Evolutionary conservation across 768 basidiomycete genomes (phyloP).

Genomic region (Termitomyces sp.): DNA sequence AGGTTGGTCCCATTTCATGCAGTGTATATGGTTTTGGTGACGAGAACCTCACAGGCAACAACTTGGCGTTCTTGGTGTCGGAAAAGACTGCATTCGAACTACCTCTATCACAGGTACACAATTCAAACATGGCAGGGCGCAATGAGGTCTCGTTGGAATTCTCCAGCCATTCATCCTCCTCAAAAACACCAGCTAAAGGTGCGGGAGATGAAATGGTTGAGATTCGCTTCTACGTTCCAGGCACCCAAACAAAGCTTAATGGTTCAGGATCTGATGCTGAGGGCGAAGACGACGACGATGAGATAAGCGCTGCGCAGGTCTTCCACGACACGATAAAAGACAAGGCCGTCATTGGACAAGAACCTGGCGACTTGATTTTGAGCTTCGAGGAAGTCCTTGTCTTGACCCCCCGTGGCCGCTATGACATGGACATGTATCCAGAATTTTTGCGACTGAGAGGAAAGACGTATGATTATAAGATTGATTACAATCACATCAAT

Average conservation of each 20-base stretch:
- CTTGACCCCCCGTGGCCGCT: conserved; percentile 92
- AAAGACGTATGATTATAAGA: conserved; percentile 99
- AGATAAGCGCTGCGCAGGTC: conserved; percentile 88
- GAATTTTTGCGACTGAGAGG: conserved; percentile 94
- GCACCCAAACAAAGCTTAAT: conserved; percentile 55
- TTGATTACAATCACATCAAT: conserved; percentile 84
- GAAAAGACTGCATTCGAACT: conserved; percentile 89
- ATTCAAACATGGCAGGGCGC: conserved; percentile 96
- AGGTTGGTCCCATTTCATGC: conserved; percentile 43
- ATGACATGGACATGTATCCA: conserved; percentile 97
- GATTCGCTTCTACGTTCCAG: conserved; percentile 95
- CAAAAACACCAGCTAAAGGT: conserved; percentile 34
- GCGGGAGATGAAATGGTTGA: conserved; percentile 88
- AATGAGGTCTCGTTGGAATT: conserved; percentile 99
- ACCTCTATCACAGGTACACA: conserved; percentile 82
- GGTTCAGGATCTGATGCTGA: conserved; percentile 68
- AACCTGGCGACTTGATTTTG: conserved; percentile 86
- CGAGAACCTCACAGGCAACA: conserved; percentile 58
- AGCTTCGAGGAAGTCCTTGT: conserved; percentile 96
- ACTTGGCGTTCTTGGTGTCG: conserved; percentile 87
- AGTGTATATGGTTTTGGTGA: not conserved
- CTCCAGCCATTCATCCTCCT: conserved; percentile 40
- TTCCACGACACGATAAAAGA: conserved; percentile 98
- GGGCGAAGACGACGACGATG: conserved; percentile 71
- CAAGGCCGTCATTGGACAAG: conserved; percentile 90